phyloP scores from a whole-genome alignment of 2,329 filamentous ascomycete genomes.

The Harringtonia lauricola region DNA sequence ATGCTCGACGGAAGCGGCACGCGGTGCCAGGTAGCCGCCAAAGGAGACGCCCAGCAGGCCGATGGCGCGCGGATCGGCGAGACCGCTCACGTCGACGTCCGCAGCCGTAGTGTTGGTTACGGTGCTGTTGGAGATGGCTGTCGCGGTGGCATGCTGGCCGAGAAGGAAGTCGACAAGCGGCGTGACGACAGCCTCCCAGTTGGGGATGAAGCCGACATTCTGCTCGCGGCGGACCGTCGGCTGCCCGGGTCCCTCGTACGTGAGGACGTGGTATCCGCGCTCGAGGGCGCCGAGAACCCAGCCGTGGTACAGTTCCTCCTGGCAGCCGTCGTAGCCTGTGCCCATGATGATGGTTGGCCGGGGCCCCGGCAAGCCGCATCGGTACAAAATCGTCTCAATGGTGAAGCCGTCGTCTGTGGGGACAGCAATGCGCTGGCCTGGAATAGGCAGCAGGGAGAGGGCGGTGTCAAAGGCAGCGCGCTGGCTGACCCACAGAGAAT shows the following conservation, averaged over 20 bases:
- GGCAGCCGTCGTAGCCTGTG: constrained; percentile 23
- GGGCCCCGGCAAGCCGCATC: constrained; percentile 8
- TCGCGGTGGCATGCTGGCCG: constrained; percentile 10
- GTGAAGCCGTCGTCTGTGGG: constrained; percentile 15
- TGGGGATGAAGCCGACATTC: constrained; percentile 27
- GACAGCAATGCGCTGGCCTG: constrained; percentile 23
- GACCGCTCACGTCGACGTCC: no score
- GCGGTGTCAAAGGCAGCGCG: constrained; percentile 26
- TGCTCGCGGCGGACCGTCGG: constrained; percentile 27
- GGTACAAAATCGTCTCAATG: constrained; percentile 13
- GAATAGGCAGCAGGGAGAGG: constrained; percentile 21
- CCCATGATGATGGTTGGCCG: constrained; percentile 23
- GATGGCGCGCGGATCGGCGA: constrained; percentile 21
- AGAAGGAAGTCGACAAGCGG: constrained; percentile 28
- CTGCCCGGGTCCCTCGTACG: constrained; percentile 36
- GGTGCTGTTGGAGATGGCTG: not conserved
- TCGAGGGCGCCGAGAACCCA: constrained; percentile 18
- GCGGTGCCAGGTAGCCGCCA: constrained; percentile 26
- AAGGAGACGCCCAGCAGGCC: constrained; percentile 28
- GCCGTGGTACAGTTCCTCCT: constrained; percentile 24
- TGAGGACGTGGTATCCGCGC: constrained; percentile 30
- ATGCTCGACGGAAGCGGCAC: constrained; percentile 30
- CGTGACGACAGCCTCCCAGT: constrained; percentile 28
- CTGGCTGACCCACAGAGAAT: constrained; percentile 24
- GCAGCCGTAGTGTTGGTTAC: no score